Percentiles rank a stretch among this genome's conserved stretches.
phyloP scores from a whole-genome alignment of 352 stramenopile species.

The Pythium scleroteichum region DNA sequence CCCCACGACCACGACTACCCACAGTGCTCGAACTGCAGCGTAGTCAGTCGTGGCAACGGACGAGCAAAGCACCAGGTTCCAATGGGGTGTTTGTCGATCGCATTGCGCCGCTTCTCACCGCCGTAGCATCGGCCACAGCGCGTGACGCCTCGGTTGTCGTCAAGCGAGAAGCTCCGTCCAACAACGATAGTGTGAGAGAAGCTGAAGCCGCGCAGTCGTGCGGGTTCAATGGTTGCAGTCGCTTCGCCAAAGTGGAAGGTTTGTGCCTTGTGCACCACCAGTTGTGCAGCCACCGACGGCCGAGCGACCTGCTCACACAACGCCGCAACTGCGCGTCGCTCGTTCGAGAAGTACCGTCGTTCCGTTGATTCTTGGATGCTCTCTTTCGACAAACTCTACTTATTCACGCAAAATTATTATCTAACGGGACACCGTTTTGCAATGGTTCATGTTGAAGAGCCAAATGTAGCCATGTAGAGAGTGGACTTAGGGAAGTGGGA shows the following conservation, averaged over 20 bases:
- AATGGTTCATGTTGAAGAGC: neutral
- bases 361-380: too few species aligned
- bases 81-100: neutral
- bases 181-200: neutral
- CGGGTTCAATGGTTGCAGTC: constrained; percentile 4
- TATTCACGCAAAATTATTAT: too few species aligned
- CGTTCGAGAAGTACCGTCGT: too few species aligned
- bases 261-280: constrained; percentile 25
- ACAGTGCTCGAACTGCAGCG: constrained; percentile 12
- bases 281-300: neutral
- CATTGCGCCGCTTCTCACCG: constrained; percentile 10
- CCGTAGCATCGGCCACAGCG: neutral
- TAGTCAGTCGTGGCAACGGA: neutral
- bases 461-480: neutral
- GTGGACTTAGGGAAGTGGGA: neutral
- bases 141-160: neutral
- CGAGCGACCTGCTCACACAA: neutral
- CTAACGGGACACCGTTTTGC: too few species aligned
- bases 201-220: constrained; percentile 7
- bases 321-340: neutral
- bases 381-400: too few species aligned
- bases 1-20: constrained; percentile 2
- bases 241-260: constrained; percentile 29
- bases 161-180: neutral
- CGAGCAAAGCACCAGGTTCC: constrained; percentile 1